Conservation (phyloP, 2,329 filamentous ascomycete species). For the Aspergillus ibericus region DNA sequence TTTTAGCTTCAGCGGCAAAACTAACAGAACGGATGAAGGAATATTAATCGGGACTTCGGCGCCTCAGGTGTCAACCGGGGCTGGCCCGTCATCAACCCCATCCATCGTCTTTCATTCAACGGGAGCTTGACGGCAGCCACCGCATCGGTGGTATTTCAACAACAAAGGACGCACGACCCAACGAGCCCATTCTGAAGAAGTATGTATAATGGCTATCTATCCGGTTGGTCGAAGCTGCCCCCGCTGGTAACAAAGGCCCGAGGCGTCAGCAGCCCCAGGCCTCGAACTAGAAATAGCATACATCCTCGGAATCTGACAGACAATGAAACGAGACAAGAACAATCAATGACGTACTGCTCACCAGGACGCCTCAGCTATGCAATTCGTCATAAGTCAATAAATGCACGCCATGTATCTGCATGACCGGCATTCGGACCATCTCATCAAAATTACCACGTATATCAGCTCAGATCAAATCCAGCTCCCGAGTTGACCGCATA, state of each 20-base stretch:
- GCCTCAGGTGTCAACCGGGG: slow-evolving; percentile 3
- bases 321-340: slow-evolving; percentile 4
- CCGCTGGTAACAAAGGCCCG: background rate
- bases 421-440: background rate
- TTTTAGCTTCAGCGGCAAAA: slow-evolving; percentile 7
- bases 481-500: slow-evolving; percentile 89
- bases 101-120: background rate
- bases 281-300: background rate
- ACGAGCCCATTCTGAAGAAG: background rate
- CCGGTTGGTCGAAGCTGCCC: background rate
- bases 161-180: background rate
- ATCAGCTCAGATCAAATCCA: slow-evolving; percentile 73
- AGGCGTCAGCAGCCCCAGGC: background rate
- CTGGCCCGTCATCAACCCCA: no score
- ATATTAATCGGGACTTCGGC: background rate
- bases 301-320: background rate
- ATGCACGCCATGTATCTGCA: background rate
- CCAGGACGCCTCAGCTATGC: slow-evolving; percentile 34
- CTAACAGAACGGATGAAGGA: background rate
- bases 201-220: background rate
- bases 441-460: background rate
- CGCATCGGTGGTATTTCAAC: background rate
- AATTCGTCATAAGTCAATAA: slow-evolving; percentile 11
- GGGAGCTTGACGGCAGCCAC: background rate
- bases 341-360: slow-evolving; percentile 1